These are phyloP conservation scores for Marchantia paleacea DNA, from an alignment of 225 moss, liverwort and hornwort genomes.

Conservation along the genomic window DNA sequence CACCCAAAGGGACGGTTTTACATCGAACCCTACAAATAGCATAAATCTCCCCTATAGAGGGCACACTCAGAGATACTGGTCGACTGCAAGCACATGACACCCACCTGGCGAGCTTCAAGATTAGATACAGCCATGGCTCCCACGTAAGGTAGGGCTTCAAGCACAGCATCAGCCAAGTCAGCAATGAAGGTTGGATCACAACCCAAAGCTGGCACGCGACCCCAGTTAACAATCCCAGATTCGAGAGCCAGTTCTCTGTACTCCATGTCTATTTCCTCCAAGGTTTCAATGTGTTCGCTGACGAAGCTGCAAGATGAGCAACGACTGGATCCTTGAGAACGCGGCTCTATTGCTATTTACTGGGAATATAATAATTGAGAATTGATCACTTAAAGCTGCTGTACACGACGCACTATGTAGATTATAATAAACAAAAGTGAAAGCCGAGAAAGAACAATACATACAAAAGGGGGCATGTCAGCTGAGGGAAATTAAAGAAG, in stretches of 20 bases:
- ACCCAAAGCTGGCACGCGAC: constrained; percentile 83
- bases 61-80: constrained; percentile 11
- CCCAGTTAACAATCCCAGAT: constrained; percentile 97
- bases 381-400: too few species aligned
- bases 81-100: constrained; percentile 16
- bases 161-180: constrained; percentile 91
- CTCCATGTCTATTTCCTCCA: constrained; percentile 99
- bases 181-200: constrained; percentile 84
- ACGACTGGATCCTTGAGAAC: too few species aligned
- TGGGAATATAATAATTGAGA: too few species aligned
- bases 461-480: too few species aligned
- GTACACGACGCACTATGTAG: too few species aligned
- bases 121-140: constrained; percentile 98
- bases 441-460: too few species aligned
- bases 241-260: constrained; percentile 87
- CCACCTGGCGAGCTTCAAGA: constrained; percentile 93
- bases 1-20: background rate
- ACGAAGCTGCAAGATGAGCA: constrained; percentile 58
- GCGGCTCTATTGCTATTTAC: too few species aligned
- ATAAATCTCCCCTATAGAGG: constrained; percentile 15
- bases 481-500: background rate
- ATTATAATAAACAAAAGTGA: too few species aligned
- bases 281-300: constrained; percentile 94
- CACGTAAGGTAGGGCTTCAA: constrained; percentile 94
- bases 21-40: constrained; percentile 8